Evolutionary conservation across 2,329 filamentous ascomycete species (phyloP).

Genomic region (Hypoxylon sp.): DNA sequence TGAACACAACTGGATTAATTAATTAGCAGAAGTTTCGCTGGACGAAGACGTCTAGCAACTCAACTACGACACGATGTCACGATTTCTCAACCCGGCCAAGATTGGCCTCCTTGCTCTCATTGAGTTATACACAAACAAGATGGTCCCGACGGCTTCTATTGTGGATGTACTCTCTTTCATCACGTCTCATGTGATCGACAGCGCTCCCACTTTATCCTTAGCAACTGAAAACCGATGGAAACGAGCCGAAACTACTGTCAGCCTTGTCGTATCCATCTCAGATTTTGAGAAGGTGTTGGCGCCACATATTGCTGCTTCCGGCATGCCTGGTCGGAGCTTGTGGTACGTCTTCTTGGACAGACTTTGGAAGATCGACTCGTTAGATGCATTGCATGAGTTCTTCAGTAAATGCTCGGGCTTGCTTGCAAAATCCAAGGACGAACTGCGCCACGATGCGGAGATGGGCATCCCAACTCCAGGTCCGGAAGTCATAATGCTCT

Average conservation of each 20-base stretch:
- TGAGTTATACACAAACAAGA: slow-evolving; percentile 79
- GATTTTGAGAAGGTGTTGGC: slow-evolving; percentile 68
- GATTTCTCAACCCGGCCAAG: slow-evolving; percentile 89
- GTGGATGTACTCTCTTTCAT: slow-evolving; percentile 83
- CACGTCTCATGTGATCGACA: slow-evolving; percentile 71
- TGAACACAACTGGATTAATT: no score
- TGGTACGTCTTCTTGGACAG: slow-evolving; percentile 85
- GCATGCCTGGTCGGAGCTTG: slow-evolving; percentile 78
- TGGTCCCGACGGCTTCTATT: slow-evolving; percentile 73
- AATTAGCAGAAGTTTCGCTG: no score
- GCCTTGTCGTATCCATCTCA: slow-evolving; percentile 62
- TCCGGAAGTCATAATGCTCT: slow-evolving; percentile 66
- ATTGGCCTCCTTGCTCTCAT: slow-evolving; percentile 83
- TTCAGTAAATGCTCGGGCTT: slow-evolving; percentile 68
- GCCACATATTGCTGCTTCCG: slow-evolving; percentile 60
- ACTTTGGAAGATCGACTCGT: slow-evolving; percentile 84
- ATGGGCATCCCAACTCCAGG: slow-evolving; percentile 58
- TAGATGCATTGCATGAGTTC: slow-evolving; percentile 82
- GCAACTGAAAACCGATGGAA: slow-evolving; percentile 53
- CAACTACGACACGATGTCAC: slow-evolving; percentile 65
- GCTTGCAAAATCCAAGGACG: slow-evolving; percentile 69
- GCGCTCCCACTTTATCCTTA: slow-evolving; percentile 45
- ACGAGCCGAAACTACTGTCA: slow-evolving; percentile 59
- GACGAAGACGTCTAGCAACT: no score
- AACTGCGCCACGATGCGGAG: slow-evolving; percentile 64